Base-by-base conservation (phyloP, 768 basidiomycete genomes). In the Lentinula sp. region DNA sequence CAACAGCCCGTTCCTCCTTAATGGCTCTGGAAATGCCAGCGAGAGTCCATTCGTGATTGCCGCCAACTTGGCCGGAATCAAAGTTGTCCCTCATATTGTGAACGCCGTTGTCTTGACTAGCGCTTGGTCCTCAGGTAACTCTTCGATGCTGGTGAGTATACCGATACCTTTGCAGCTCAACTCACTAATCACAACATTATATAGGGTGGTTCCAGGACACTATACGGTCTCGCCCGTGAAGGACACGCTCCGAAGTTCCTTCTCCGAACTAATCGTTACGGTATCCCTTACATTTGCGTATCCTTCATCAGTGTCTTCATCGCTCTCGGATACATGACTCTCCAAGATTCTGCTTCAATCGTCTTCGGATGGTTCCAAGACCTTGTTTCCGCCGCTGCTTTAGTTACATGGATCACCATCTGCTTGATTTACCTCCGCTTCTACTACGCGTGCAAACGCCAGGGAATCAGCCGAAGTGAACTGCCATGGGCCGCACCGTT, bases 11-110 rank as follows among this genome's bases (percentile, higher is more conserved):
- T 64, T 64, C 45, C 70, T 74, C 42, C 65, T 66, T n/a, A 46
- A 45, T 41, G 54, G 66, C 32, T 66, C 69, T 53, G 66, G 67
- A 5, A 70, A 78, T 18, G 84, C 77, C n/a, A 85, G 81, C 2
- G 74, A 83, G 41, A 88, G 86, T 32, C 90, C 90, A 0, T 92
- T 90, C 71, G 88, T 91, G 43, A 81, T 91, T 61, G 88, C 87
- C 23, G 84, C 90, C 66, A 76, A 72, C 46, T 74, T 77, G 23
- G 82, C 83, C 4, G 84, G 87, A 10, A 81, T 87, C 70, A 84
- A 81, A 70, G 83, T 56, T 36, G 37, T 82, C 18, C 75, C 75
- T 8, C 73, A 73, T n/a, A 76, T 86, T 65, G 72, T 86, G 66
- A 86, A 86, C 70, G 83, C 78, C 2, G 72, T 71, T 57, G 71